A percentile compares a stretch with the other conserved stretches of the same genome.
Evolutionary conservation across 176 grass and related monocot species (phyloP).

Genomic region (Canna indica): DNA sequence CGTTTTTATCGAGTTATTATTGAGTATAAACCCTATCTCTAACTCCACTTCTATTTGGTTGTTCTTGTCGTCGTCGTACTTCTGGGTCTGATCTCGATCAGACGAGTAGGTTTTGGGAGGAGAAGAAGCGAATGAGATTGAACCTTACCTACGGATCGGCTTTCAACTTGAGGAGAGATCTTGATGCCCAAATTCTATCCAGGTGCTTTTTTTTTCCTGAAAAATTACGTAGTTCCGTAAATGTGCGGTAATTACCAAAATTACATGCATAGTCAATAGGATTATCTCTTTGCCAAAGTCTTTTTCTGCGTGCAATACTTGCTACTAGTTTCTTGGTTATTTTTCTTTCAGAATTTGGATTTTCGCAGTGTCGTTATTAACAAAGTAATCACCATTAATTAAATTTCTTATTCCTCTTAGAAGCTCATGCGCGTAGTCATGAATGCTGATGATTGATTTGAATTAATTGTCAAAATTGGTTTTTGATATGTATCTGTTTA

Average conservation of each 20-base stretch:
- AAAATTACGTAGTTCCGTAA: background rate
- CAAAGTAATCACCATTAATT: too few relatives aligned
- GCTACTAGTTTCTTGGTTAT: too few relatives aligned
- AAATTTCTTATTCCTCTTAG: too few relatives aligned
- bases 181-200: constrained; percentile 63
- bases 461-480: too few relatives aligned
- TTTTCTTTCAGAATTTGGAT: too few relatives aligned
- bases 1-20: background rate
- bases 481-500: too few relatives aligned
- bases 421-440: too few relatives aligned
- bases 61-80: background rate
- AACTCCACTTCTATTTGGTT: constrained; percentile 29
- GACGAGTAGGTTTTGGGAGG: constrained; percentile 43
- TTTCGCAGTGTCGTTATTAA: too few relatives aligned
- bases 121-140: constrained; percentile 40
- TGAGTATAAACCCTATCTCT: background rate
- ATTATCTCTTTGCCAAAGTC: too few relatives aligned
- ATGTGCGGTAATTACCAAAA: background rate
- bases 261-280: too few relatives aligned
- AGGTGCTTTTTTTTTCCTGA: constrained; percentile 4
- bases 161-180: constrained; percentile 60
- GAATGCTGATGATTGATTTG: too few relatives aligned
- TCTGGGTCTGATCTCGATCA: constrained; percentile 8
- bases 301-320: too few relatives aligned
- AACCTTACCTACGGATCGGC: constrained; percentile 58